Evolutionary conservation across 1,139 yeast genomes (phyloP).

Genomic region (Suhomyces taliae): DNA sequence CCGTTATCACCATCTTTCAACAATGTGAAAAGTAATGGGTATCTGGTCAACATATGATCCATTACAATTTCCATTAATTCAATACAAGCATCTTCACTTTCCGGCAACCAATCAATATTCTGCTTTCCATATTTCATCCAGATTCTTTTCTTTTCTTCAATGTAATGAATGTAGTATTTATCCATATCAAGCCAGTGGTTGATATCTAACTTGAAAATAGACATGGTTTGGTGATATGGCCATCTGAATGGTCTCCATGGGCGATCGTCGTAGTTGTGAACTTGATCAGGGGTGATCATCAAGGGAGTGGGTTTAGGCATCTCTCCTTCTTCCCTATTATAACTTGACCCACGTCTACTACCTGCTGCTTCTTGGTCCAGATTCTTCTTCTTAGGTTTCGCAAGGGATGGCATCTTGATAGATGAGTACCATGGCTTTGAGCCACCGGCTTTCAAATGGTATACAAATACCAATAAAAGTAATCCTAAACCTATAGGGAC

Average conservation of each 20-base stretch:
- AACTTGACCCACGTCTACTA: conserved; percentile 11
- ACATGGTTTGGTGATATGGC: conserved; percentile 83
- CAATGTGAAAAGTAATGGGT: conserved; percentile 61
- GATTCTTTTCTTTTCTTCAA: conserved; percentile 60
- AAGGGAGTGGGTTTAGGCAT: conserved; percentile 59
- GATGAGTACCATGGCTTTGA: neutral
- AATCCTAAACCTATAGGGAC: neutral
- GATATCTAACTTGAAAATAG: conserved; percentile 64
- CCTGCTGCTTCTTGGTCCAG: conserved; percentile 12
- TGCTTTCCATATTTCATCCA: conserved; percentile 58
- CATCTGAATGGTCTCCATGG: conserved; percentile 83
- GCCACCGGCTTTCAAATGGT: neutral
- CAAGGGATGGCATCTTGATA: too few species aligned
- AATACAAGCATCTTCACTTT: conserved; percentile 58
- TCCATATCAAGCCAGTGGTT: conserved; percentile 84
- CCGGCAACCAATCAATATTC: conserved; percentile 68
- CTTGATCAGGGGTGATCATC: conserved; percentile 66
- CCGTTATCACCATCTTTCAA: conserved; percentile 44
- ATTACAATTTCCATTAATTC: conserved; percentile 66
- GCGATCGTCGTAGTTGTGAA: conserved; percentile 63
- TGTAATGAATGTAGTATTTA: conserved; percentile 65
- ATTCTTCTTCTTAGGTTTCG: neutral
- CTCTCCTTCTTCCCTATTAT: conserved; percentile 12
- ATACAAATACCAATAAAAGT: neutral
- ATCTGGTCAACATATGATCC: conserved; percentile 58